Conservation (phyloP, 1,139 yeast species). For the Scheffersomyces stambukii region DNA sequence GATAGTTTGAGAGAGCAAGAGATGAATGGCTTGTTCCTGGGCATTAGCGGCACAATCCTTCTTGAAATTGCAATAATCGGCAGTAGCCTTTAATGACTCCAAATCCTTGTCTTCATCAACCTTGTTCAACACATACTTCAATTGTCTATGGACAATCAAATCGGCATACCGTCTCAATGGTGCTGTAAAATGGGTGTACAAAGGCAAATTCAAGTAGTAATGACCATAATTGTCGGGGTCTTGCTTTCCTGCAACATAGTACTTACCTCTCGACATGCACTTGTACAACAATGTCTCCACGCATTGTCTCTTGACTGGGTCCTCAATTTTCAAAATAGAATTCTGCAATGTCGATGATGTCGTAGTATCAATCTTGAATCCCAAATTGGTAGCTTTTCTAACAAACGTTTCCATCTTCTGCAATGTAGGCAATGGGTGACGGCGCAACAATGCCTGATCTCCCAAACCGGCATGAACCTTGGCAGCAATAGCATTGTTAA, state of each 20-base stretch:
- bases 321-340: conserved; percentile 63
- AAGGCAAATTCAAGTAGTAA: conserved; percentile 75
- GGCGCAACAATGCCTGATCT: conserved; percentile 76
- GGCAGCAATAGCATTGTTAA: conserved; percentile 83
- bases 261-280: conserved; percentile 81
- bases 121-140: conserved; percentile 58
- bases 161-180: conserved; percentile 93
- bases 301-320: conserved; percentile 64
- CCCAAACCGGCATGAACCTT: conserved; percentile 73
- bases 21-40: conserved; percentile 91
- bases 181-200: conserved; percentile 90
- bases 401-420: conserved; percentile 80
- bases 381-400: conserved; percentile 62
- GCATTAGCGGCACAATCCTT: conserved; percentile 92
- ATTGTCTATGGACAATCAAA: conserved; percentile 86
- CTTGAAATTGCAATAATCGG: conserved; percentile 92
- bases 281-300: conserved; percentile 78
- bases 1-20: conserved; percentile 78
- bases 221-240: conserved; percentile 79
- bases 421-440: conserved; percentile 80
- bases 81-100: conserved; percentile 72
- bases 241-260: conserved; percentile 82
- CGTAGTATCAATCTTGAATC: conserved; percentile 68
- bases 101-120: conserved; percentile 37
- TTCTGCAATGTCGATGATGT: conserved; percentile 69